Conservation (phyloP, 768 basidiomycete species). For the Termitomyces sp. region DNA sequence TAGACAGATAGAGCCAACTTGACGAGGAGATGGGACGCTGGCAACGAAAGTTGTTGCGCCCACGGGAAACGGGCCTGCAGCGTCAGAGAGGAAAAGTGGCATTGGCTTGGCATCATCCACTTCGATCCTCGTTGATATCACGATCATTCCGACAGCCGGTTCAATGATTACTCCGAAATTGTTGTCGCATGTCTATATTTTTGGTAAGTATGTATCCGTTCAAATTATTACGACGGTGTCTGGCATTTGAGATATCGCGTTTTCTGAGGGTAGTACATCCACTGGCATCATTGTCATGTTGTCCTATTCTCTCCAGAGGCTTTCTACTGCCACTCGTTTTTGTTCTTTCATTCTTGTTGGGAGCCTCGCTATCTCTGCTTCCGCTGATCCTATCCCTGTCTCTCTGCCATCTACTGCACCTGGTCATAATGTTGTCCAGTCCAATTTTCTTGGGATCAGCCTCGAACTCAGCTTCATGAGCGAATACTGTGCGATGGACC, state of each 20-base stretch:
- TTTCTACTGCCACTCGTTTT: slow-evolving; percentile 12
- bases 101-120: background rate
- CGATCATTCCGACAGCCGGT: background rate
- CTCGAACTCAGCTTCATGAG: slow-evolving; percentile 63
- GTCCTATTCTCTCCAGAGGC: background rate
- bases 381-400: slow-evolving; percentile 25
- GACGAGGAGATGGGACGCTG: slow-evolving; percentile 34
- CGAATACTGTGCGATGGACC: slow-evolving; percentile 42
- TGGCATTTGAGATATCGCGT: background rate
- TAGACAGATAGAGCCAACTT: slow-evolving; percentile 40
- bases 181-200: no score
- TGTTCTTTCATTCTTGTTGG: slow-evolving; percentile 6
- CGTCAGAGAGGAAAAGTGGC: slow-evolving; percentile 29
- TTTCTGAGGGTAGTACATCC: background rate
- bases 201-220: no score
- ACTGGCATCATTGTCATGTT: slow-evolving; percentile 1
- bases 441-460: slow-evolving; percentile 63
- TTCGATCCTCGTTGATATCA: background rate
- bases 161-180: no score
- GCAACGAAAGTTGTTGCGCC: slow-evolving; percentile 56
- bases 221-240: background rate
- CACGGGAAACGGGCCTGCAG: slow-evolving; percentile 49
- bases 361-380: slow-evolving; percentile 10
- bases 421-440: slow-evolving; percentile 34
- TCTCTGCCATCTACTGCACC: slow-evolving; percentile 31